phyloP scores from a whole-genome alignment of 2,329 filamentous ascomycete species.

The Torrubiella hemipterigena region DNA sequence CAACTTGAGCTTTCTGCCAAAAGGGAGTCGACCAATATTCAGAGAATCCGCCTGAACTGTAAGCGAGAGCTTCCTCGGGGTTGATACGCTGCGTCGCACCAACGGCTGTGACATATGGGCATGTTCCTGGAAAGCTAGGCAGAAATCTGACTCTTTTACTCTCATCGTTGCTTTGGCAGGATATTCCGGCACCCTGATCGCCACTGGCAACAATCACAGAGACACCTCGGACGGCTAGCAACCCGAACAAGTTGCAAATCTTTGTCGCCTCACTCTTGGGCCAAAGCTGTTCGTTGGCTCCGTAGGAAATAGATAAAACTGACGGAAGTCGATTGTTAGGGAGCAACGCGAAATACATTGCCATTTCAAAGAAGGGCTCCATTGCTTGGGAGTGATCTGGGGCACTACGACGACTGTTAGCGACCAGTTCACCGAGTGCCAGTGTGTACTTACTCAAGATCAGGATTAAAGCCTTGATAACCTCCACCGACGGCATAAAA shows the following conservation, averaged over 20 bases:
- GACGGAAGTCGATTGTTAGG: slow-evolving; percentile 43
- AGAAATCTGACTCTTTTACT: slow-evolving; percentile 19
- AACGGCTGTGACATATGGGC: slow-evolving; percentile 52
- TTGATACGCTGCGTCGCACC: slow-evolving; percentile 40
- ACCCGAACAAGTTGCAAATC: slow-evolving; percentile 44
- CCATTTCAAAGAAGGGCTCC: slow-evolving; percentile 56
- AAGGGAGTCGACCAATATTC: slow-evolving; percentile 29
- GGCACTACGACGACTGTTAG: slow-evolving; percentile 5
- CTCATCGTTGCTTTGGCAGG: slow-evolving; percentile 24
- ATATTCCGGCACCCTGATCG: slow-evolving; percentile 30
- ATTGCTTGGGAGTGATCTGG: slow-evolving; percentile 27
- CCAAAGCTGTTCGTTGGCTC: slow-evolving; percentile 54
- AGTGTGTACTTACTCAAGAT: slow-evolving; percentile 19
- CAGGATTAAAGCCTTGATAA: slow-evolving; percentile 16
- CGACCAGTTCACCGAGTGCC: background rate
- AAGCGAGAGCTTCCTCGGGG: slow-evolving; percentile 41
- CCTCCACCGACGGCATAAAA: slow-evolving; percentile 19
- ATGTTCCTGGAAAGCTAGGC: slow-evolving; percentile 22
- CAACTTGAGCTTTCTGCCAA: slow-evolving; percentile 34
- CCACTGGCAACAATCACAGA: slow-evolving; percentile 55
- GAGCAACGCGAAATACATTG: slow-evolving; percentile 45
- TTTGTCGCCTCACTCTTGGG: slow-evolving; percentile 42
- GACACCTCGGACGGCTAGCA: slow-evolving; percentile 54
- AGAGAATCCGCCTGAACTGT: slow-evolving; percentile 40
- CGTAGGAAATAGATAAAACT: slow-evolving; percentile 59